Percentiles rank a stretch among this genome's conserved stretches.
These are phyloP conservation scores for Paramecium sexaurelia DNA, from an alignment of 73 alveolate species.

Conservation along the genomic window DNA sequence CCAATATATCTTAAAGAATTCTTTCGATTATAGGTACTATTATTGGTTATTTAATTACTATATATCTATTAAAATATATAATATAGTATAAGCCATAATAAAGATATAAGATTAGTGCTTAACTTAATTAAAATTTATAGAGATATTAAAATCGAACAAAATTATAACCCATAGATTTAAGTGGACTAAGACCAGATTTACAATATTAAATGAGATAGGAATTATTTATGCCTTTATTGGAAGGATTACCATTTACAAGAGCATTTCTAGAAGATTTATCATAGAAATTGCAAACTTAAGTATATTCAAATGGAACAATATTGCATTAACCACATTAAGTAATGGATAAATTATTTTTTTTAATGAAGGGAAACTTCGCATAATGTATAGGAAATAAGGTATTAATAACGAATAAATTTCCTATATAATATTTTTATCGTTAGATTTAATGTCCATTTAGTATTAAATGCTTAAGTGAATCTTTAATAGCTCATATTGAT, in stretches of 20 bases:
- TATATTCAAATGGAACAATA: background rate
- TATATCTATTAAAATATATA: background rate
- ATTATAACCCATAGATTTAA: background rate
- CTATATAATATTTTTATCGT: background rate
- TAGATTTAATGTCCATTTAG: background rate
- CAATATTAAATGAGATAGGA: background rate
- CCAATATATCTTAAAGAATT: background rate
- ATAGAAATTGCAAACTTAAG: background rate
- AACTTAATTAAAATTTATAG: background rate
- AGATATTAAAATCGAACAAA: background rate
- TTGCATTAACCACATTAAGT: background rate
- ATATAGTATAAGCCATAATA: background rate
- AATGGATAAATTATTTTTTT: background rate
- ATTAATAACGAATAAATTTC: background rate
- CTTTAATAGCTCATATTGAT: background rate
- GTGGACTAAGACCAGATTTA: background rate
- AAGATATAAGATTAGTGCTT: background rate
- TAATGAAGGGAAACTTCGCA: background rate
- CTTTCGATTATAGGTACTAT: background rate
- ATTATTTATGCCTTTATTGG: background rate
- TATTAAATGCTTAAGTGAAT: background rate
- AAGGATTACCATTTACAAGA: background rate
- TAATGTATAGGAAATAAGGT: background rate
- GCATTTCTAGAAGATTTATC: background rate
- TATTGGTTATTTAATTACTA: background rate